Base-by-base conservation (phyloP, 2,329 filamentous ascomycete species). In the Camptophora hylomeconis region DNA sequence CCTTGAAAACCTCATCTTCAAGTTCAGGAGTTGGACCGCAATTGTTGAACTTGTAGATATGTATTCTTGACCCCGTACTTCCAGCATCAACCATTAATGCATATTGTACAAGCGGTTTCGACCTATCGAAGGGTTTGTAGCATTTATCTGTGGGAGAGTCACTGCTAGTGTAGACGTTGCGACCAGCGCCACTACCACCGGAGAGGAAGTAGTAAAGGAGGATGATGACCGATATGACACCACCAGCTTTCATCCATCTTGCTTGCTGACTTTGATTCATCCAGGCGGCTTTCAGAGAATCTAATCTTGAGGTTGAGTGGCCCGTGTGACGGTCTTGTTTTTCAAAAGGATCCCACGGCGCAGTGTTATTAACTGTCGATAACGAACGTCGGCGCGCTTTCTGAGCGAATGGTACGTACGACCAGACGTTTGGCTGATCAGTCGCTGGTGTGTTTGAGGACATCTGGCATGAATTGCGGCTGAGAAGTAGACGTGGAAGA, bases 41-140 rank as follows among this genome's bases (percentile, higher is more conserved):
- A 63, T 95, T 95, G 67, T 95, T 95, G 72, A 95, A 98, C 52
- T 84, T 81, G 68, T 94, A 98, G 35, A 95, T 84, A 62, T 98
- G 92, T 52, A 98, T 94, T 46, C 89, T 80, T 36, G 89, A 95
- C 37, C 89, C 89, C 31, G 89, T 95, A 64, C 86, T 95, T 46
- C 89, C 89, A 26, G 89, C 89, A 57, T 98, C 89, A 49, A 98
- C 82, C 89, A 98, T 98, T 49, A 95, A 71, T 37, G 89, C 92
- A 61, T 95, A 98, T 53, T 98, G 89, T 38, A 94, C 77, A 42
- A 98, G 72, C 27, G 89, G 87, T 62, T 94, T 95, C 41, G 83
- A 78, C 48, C 80, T 75, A 46, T 83, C 82, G 60, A 70, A 76
- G 22, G 89, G 83, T 51, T 76, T 81, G 35, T 75, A 74, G 67